These are phyloP conservation scores for Venturia effusa DNA, from an alignment of 2,329 filamentous ascomycete species.

Conservation along the genomic window DNA sequence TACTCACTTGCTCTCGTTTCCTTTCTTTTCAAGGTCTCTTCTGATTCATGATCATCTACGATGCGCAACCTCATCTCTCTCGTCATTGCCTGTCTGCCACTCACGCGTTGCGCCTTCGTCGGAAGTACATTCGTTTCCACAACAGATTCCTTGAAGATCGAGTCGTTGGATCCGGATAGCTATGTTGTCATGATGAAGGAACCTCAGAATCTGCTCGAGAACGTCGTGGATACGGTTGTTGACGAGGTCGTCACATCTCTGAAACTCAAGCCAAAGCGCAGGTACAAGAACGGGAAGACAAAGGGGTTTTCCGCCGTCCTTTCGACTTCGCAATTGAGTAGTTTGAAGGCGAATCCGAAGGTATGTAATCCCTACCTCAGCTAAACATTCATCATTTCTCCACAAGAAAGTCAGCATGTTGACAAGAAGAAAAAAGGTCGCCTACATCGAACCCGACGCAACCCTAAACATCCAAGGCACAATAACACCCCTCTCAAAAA, in stretches of 20 bases:
- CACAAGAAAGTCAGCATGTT: too few relatives aligned
- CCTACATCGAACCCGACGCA: slow-evolving; percentile 2
- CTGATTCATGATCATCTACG: too few relatives aligned
- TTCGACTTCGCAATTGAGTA: slow-evolving; percentile 20
- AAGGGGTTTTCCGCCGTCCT: slow-evolving; percentile 29
- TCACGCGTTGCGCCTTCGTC: too few relatives aligned
- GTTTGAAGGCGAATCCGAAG: slow-evolving; percentile 21
- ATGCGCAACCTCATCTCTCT: too few relatives aligned
- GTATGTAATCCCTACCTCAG: slow-evolving; percentile 16
- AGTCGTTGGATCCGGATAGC: not conserved
- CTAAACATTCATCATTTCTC: not conserved
- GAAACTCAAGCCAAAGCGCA: slow-evolving; percentile 21
- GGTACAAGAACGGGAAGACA: slow-evolving; percentile 28
- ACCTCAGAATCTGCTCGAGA: not conserved
- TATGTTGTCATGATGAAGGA: not conserved
- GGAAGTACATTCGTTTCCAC: too few relatives aligned
- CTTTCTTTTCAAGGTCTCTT: too few relatives aligned
- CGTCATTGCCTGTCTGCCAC: too few relatives aligned
- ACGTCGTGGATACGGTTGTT: not conserved
- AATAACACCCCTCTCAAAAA: slow-evolving; percentile 7
- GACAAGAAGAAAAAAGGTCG: not conserved
- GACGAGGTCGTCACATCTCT: not conserved
- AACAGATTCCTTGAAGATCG: not conserved
- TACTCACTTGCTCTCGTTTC: too few relatives aligned
- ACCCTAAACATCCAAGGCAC: slow-evolving; percentile 5